phyloP scores from a whole-genome alignment of 2,329 filamentous ascomycete genomes.

The Alternaria infectoria region DNA sequence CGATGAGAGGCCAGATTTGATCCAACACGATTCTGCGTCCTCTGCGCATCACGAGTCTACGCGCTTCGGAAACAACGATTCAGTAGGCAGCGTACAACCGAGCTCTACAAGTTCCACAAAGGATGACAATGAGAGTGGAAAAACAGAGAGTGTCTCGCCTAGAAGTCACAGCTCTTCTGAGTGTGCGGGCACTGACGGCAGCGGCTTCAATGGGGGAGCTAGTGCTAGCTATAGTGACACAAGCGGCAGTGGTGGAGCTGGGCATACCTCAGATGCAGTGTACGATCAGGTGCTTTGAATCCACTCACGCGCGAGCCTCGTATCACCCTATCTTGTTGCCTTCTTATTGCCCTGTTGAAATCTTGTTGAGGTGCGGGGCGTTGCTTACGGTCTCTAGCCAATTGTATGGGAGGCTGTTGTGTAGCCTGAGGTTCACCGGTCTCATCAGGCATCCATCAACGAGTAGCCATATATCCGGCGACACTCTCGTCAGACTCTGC shows the following conservation, averaged over 20 bases:
- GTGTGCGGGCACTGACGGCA: not conserved
- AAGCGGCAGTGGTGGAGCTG: not conserved
- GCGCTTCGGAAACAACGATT: not conserved
- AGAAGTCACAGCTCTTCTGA: not conserved
- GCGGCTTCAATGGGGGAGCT: not conserved
- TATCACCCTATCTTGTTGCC: not conserved
- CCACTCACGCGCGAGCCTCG: not conserved
- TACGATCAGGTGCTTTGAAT: not conserved
- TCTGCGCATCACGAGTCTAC: not conserved
- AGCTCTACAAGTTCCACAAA: not conserved
- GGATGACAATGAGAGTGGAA: not conserved
- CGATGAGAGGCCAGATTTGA: not conserved
- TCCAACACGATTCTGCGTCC: not conserved
- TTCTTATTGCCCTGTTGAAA: not conserved
- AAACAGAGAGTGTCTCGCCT: not conserved
- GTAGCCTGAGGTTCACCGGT: not conserved
- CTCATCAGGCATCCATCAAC: not conserved
- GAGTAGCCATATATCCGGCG: not conserved
- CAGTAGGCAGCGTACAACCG: not conserved
- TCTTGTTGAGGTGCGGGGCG: not conserved
- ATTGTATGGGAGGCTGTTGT: not conserved
- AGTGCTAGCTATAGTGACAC: not conserved
- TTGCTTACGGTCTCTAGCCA: not conserved
- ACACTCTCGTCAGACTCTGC: not conserved
- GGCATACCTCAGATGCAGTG: not conserved